A percentile compares a stretch with the other conserved stretches of the same genome.
Conservation (phyloP, 805 yeast genomes). For the Cyberlindnera saturnus region DNA sequence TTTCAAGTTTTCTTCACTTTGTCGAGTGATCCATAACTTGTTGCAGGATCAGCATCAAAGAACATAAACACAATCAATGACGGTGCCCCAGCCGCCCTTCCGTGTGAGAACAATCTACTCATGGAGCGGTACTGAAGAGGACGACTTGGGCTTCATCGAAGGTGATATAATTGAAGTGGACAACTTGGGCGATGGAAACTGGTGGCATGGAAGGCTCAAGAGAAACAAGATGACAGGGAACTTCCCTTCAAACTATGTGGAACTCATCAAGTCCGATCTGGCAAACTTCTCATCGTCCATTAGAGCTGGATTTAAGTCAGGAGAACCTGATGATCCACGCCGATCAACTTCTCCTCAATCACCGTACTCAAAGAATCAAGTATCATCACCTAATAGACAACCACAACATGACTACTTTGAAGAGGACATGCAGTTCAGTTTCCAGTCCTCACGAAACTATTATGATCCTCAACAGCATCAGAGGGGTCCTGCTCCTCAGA, state of each 20-base stretch:
- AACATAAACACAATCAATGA: slow-evolving; percentile 5
- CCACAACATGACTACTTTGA: not conserved
- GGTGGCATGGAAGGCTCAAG: slow-evolving; percentile 83
- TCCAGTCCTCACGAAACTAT: slow-evolving; percentile 20
- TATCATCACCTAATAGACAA: not conserved
- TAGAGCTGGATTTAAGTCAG: not conserved
- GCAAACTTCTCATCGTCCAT: slow-evolving; percentile 2
- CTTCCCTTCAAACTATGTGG: slow-evolving; percentile 86
- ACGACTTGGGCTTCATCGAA: slow-evolving; percentile 89
- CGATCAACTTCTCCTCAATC: slow-evolving; percentile 7
- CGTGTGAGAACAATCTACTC: slow-evolving; percentile 78
- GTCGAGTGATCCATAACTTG: not conserved
- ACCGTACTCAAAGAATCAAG: slow-evolving; percentile 10
- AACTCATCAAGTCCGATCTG: slow-evolving; percentile 36
- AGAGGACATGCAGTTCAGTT: slow-evolving; percentile 24
- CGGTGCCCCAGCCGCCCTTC: slow-evolving; percentile 51
- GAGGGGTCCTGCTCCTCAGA: not conserved
- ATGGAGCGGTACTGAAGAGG: slow-evolving; percentile 89
- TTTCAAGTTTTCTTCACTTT: not conserved
- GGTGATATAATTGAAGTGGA: slow-evolving; percentile 87
- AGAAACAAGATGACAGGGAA: slow-evolving; percentile 79
- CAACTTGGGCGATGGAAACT: slow-evolving; percentile 75
- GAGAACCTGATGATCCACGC: not conserved
- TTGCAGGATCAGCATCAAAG: not conserved
- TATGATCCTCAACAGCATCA: slow-evolving; percentile 6